Base-by-base conservation (phyloP, 108 stramenopile species). In the Nitzschia sp. region DNA sequence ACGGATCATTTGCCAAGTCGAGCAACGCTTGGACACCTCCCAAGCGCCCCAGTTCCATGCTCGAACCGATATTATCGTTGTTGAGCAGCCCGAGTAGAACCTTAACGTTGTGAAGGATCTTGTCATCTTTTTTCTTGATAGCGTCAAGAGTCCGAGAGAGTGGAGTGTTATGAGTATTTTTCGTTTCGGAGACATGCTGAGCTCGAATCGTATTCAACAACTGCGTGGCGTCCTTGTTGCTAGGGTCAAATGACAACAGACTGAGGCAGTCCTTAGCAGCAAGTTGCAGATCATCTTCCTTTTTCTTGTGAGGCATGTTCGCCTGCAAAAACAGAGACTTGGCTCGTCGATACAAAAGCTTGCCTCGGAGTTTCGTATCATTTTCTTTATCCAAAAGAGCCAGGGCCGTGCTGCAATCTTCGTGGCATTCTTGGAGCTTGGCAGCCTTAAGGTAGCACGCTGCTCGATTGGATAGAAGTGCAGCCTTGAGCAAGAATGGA, bases 311-410 rank as follows among this genome's bases (percentile, higher is more conserved):
- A 3, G 78, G 72, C 68, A 77, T 58, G 41, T 72, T 76, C 45
- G 34, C 50, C 41, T 71, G 67, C 68, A 80, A 45, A 65, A 75
- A 83, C 17, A 58, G 64, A 9, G 90, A 85, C 66, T 88, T 94
- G 47, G 93, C 86, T 45, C 93, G 80, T 54, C 93, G 83, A 70
- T 82, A 94, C 31, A 89, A 64, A 46, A 94, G 48, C 63, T 94
- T 94, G 11, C 69, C 69, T 66, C 87, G 73, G 19, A 86, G 57
- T 22, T 56, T 48, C 27, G 66, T 78, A 53, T 54, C 64, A 53
- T 72, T 44, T 16, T 66, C 64, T 21, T 50, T 67, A 28, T 88
- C 83, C 38, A 90, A 47, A 28, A 72, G 36, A 32, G 56, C 22
- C 58, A 94, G 55, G 13, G 82, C 88, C 19, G 59, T 44, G 28